A percentile compares a stretch with the other conserved stretches of the same genome.
phyloP scores from a whole-genome alignment of 495 filamentous ascomycete genomes.

The Amorphotheca resinae region DNA sequence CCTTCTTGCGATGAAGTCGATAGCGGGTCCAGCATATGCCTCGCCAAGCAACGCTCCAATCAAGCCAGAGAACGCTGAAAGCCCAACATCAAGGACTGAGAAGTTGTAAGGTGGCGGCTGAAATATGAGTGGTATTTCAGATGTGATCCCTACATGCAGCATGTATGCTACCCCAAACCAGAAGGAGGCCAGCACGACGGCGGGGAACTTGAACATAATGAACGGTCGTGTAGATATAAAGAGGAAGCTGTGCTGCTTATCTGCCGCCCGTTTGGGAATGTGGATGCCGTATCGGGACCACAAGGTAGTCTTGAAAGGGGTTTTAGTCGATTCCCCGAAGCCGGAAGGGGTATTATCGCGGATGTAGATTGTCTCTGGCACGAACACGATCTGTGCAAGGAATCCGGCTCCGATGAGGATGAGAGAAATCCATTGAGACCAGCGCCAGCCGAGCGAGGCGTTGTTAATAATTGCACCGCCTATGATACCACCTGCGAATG shows the following conservation, averaged over 20 bases:
- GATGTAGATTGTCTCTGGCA: slow-evolving; percentile 4
- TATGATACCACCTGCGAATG: background rate
- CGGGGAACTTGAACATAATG: slow-evolving; percentile 18
- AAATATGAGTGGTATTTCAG: slow-evolving; percentile 1
- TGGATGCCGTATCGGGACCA: background rate
- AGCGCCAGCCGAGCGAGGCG: background rate
- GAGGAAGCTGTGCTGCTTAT: background rate
- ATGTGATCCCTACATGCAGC: slow-evolving; percentile 16
- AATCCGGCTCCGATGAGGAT: too few relatives aligned
- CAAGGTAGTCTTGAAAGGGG: too few relatives aligned
- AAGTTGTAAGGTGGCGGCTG: slow-evolving; percentile 15
- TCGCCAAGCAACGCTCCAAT: slow-evolving; percentile 24
- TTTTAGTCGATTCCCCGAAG: too few relatives aligned
- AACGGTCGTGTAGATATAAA: slow-evolving; percentile 16
- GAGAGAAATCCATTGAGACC: slow-evolving; percentile 5
- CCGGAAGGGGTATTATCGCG: too few relatives aligned
- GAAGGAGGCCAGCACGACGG: slow-evolving; percentile 17
- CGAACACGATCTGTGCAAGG: background rate
- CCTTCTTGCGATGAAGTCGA: slow-evolving; percentile 17
- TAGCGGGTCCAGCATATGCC: slow-evolving; percentile 19
- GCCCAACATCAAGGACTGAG: slow-evolving; percentile 19
- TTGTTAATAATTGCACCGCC: background rate
- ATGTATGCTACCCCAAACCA: slow-evolving; percentile 19
- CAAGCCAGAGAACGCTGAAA: slow-evolving; percentile 2
- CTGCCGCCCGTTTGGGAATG: background rate